A percentile compares a stretch with the other conserved stretches of the same genome.
Evolutionary conservation across 2,329 filamentous ascomycete genomes (phyloP).

Genomic region (Sclerotinia spermophila): DNA sequence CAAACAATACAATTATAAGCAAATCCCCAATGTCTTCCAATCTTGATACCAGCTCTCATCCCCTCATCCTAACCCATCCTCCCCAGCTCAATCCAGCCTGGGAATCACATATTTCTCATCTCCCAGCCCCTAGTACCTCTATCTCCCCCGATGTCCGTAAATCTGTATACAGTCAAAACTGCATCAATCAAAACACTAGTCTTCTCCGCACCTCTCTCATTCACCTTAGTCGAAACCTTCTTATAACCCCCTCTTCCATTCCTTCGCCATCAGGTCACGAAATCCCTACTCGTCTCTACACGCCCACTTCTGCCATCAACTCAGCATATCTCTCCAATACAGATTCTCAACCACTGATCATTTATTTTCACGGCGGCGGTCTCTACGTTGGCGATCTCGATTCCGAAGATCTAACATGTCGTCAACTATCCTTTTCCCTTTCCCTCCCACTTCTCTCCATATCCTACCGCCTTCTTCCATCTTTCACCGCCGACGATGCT

Average conservation of each 20-base stretch:
- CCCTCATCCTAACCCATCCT: neutral
- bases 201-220: conserved; percentile 41
- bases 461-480: conserved; percentile 46
- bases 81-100: conserved; percentile 9
- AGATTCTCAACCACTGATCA: conserved; percentile 29
- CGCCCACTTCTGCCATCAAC: neutral
- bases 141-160: conserved; percentile 6
- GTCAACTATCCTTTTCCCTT: conserved; percentile 36
- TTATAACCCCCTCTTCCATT: conserved; percentile 13
- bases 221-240: conserved; percentile 39
- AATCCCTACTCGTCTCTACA: conserved; percentile 13
- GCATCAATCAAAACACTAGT: conserved; percentile 39
- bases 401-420: conserved; percentile 48
- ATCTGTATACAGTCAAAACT: conserved; percentile 41
- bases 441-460: conserved; percentile 43
- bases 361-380: conserved; percentile 50
- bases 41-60: neutral
- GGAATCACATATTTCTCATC: conserved; percentile 10
- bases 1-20: neutral
- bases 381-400: conserved; percentile 47
- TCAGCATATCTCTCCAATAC: too few species aligned
- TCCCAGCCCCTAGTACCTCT: neutral
- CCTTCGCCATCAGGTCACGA: neutral
- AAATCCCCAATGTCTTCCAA: neutral
- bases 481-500: conserved; percentile 41